Base-by-base conservation (phyloP, 2,329 filamentous ascomycete species). In the Xylaria sp. region DNA sequence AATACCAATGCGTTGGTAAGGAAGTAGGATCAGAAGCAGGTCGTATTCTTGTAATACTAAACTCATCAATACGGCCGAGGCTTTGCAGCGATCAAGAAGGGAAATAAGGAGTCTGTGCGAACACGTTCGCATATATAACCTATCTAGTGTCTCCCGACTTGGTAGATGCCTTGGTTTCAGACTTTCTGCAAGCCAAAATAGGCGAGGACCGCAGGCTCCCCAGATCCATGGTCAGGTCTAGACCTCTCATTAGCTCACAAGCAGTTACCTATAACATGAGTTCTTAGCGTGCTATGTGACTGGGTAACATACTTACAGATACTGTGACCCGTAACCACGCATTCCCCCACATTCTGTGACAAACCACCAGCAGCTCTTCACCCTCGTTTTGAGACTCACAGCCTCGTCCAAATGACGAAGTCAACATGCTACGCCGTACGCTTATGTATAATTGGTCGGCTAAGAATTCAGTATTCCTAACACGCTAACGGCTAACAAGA, bases 311-410 rank as follows among this genome's bases (percentile, higher is more conserved):
- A 4, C 3, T n/a, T 8, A 2, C 12, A 12, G 18, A 46, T 20
- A 2, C 34, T 34, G 23, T 57, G 9, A 28, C 55, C 7, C 13
- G 51, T 63, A 20, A 41, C 41, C 15, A 51, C 15, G 4, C 15
- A 51, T 31, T n/a, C 23, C 25, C 28, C n/a, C 18, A 37, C 37
- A 12, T n/a, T 23, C 37, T 2, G 23, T 13, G 7, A 62, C 46
- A 7, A 54, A 55, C 18, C 1, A 8, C 23, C 23, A 23, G 8
- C 9, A 10, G n/a, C 48, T 39, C n/a, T n/a, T 48, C 55, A 15
- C 4, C 37, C 23, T 48, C 54, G 20, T 10, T 50, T 59, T 28
- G 46, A 59, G 65, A 48, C 65, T 65, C 23, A 34, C 66, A 65
- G 61, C 66, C 61, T 68, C 12, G 50, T 34, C 20, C 18, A 25